Conservation (phyloP, 768 basidiomycete genomes). For the Xerocomus spinulosus region DNA sequence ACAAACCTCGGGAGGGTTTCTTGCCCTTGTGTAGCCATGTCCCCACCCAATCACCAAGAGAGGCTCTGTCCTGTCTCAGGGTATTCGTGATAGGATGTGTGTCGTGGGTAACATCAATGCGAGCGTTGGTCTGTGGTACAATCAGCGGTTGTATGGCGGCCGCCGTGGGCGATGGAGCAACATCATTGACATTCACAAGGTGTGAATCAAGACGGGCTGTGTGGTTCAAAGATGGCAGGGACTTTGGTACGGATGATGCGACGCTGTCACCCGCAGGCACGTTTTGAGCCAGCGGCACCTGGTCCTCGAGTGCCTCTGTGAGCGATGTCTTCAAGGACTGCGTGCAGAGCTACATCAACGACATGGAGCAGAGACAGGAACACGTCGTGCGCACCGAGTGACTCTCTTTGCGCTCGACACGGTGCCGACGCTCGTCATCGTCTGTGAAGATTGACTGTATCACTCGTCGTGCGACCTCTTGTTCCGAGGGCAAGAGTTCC, state of each 20-base stretch:
- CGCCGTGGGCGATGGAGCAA: background rate
- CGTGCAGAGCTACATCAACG: background rate
- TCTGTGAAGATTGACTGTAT: conserved; percentile 60
- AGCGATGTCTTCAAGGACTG: conserved; percentile 46
- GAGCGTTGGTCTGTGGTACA: conserved; percentile 2
- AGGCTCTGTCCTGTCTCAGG: conserved; percentile 32
- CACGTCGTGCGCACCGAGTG: conserved; percentile 41
- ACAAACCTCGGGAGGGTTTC: conserved; percentile 25
- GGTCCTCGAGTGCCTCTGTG: conserved; percentile 47
- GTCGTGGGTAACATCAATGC: conserved; percentile 9
- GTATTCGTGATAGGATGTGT: conserved; percentile 1
- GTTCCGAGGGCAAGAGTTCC: conserved; percentile 56
- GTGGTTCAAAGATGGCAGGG: conserved; percentile 1
- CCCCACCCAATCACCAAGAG: conserved; percentile 72
- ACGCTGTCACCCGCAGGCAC: conserved; percentile 20
- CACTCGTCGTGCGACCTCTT: conserved; percentile 62
- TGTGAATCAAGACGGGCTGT: background rate
- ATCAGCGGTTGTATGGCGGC: conserved; percentile 1
- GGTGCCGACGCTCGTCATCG: conserved; percentile 41
- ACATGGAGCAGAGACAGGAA: background rate
- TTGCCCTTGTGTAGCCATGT: conserved; percentile 63
- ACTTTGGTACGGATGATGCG: conserved; percentile 11
- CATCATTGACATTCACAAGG: background rate
- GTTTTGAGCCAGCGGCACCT: conserved; percentile 35
- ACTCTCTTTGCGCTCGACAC: conserved; percentile 55